phyloP scores from a whole-genome alignment of 2,329 filamentous ascomycete genomes.

The Gnomoniopsis smithogilvyi region DNA sequence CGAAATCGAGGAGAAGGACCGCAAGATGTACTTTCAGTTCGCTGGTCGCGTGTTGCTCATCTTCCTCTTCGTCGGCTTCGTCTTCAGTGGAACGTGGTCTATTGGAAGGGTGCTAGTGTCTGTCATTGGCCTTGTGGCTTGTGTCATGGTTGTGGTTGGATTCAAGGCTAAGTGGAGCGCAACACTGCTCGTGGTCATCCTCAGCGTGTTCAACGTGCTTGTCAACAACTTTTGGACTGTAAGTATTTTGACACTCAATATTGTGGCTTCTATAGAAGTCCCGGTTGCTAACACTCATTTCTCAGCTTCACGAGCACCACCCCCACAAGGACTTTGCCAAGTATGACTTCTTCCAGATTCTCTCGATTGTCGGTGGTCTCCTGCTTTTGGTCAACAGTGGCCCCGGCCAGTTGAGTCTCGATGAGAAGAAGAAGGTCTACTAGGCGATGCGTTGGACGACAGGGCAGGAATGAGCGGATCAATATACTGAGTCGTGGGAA shows the following conservation, averaged over 20 bases:
- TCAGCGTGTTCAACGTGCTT: conserved; percentile 93
- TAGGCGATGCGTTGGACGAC: conserved; percentile 38
- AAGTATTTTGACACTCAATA: conserved; percentile 39
- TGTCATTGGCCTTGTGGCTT: conserved; percentile 81
- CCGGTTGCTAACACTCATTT: conserved; percentile 24
- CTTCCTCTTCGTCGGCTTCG: conserved; percentile 95
- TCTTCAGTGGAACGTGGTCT: conserved; percentile 92
- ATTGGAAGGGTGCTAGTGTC: conserved; percentile 84
- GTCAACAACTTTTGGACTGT: conserved; percentile 99
- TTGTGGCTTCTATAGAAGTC: not conserved
- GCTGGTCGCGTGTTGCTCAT: conserved; percentile 93
- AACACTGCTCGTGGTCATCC: conserved; percentile 87
- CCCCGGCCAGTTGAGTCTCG: conserved; percentile 94
- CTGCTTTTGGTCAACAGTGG: conserved; percentile 98
- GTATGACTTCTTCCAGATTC: conserved; percentile 99
- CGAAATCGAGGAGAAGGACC: conserved; percentile 95
- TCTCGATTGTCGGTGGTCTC: conserved; percentile 96
- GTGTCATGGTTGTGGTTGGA: conserved; percentile 97
- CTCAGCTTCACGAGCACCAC: conserved; percentile 90
- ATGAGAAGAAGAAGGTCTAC: conserved; percentile 99
- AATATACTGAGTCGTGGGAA: not conserved
- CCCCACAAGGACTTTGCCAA: conserved; percentile 99
- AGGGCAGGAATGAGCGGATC: not conserved
- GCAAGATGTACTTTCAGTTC: conserved; percentile 99
- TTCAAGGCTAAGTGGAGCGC: conserved; percentile 99